Base-by-base conservation (phyloP, 2,329 filamentous ascomycete genomes). In the Apiospora aurea region DNA sequence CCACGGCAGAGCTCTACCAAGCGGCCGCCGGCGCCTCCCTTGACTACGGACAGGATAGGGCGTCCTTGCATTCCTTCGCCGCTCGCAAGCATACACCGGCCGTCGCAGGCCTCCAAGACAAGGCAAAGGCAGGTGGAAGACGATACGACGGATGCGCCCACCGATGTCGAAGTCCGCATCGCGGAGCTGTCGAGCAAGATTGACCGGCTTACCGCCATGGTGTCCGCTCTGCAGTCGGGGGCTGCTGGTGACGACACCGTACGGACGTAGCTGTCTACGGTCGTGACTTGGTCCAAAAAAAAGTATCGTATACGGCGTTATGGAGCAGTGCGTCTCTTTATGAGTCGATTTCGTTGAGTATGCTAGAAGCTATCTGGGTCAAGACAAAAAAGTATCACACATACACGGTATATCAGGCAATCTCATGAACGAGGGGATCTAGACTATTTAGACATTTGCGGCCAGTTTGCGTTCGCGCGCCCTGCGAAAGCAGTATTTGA, bases 181-280 rank as follows among this genome's bases (percentile, higher is more conserved):
- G 79, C 81, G 4, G 89, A 91, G 74, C 79, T 91, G 75, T 84
- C 85, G 57, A 80, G 79, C 67, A 91, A 90, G 83, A 89, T 92
- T 75, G 88, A 90, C 74, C 85, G 85, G 71, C 81, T 91, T 74
- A 89, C 89, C 0, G 82, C 85, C 26, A 77, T 88, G 67, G 82
- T 91, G 1, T 77, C 88, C 74, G 81, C 83, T 4, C 80, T 90
- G 77, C 88, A 89, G 76, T 72, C 77, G 2, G 75, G 76, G 29
- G 57, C 57, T 18, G 34, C 57, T 14, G 75, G 76, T 10, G 71
- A 34, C 2, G 75, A 78, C 13, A 75, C 72, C 0, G 72, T 74
- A 34, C 74, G 75, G 14, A 76, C 74, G 26, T 79, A 73, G 75
- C 14, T 18, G 38, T 14, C 14, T 11, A 4, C 26, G 49, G 49